Conservation (phyloP, 1,139 yeast species). For the Hyphopichia burtonii region DNA sequence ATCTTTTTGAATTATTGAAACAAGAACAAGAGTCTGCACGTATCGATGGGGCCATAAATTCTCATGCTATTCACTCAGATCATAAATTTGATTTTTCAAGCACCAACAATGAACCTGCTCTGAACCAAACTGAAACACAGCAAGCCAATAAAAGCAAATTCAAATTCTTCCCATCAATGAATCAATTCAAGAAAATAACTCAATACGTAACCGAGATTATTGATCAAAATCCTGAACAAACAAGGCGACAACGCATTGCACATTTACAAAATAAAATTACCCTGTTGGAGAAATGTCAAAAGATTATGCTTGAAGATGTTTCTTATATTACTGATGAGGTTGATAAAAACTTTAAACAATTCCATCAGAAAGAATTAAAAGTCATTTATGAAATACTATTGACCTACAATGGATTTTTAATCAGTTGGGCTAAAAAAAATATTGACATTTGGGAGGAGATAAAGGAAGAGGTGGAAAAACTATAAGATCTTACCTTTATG, state of each 20-base stretch:
- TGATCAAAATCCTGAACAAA: conserved; percentile 68
- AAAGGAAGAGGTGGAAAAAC: conserved; percentile 36
- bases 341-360: conserved; percentile 47
- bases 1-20: conserved; percentile 38
- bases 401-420: conserved; percentile 56
- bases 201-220: conserved; percentile 67
- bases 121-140: conserved; percentile 4
- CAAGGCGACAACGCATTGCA: conserved; percentile 56
- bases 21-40: conserved; percentile 41
- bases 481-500: conserved; percentile 10
- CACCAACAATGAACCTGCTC: conserved; percentile 1
- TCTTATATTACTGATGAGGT: conserved; percentile 53
- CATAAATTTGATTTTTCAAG: conserved; percentile 29
- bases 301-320: conserved; percentile 56
- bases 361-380: conserved; percentile 51
- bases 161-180: neutral
- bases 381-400: conserved; percentile 40
- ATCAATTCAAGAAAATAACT: conserved; percentile 50
- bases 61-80: conserved; percentile 26
- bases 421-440: conserved; percentile 71
- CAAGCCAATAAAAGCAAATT: conserved; percentile 1
- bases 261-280: conserved; percentile 52
- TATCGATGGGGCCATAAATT: conserved; percentile 32
- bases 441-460: conserved; percentile 75
- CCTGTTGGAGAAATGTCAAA: conserved; percentile 56